Evolutionary conservation across 352 stramenopile genomes (phyloP).

Genomic region (Globisporangium middletonii): DNA sequence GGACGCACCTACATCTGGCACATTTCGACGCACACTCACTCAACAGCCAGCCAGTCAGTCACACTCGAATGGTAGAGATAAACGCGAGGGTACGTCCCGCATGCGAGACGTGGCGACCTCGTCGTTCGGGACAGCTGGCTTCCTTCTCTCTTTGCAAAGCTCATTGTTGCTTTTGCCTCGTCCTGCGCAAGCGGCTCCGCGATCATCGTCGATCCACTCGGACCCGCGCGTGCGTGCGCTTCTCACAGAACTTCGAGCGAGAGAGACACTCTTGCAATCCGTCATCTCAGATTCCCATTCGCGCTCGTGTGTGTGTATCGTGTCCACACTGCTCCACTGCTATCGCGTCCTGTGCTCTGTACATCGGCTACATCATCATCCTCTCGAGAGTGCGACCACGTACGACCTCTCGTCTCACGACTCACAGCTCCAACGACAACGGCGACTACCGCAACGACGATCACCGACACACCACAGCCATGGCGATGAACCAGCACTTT

Average conservation of each 20-base stretch:
- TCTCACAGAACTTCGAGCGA: neutral
- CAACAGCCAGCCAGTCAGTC: no score
- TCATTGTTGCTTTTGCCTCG: slow-evolving; percentile 61
- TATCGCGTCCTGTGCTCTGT: no score
- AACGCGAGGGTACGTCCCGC: neutral
- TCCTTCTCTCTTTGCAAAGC: slow-evolving; percentile 8
- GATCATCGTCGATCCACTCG: neutral
- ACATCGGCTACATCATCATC: no score
- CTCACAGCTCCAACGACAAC: neutral
- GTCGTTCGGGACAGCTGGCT: slow-evolving; percentile 5
- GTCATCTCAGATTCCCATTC: neutral
- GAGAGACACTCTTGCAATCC: neutral
- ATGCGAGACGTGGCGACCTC: neutral
- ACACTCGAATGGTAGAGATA: neutral
- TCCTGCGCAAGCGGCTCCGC: slow-evolving; percentile 34
- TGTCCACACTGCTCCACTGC: no score
- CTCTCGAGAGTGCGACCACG: neutral
- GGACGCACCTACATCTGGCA: no score
- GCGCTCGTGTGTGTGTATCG: no score
- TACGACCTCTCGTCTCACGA: slow-evolving; percentile 1
- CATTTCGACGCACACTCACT: neutral
- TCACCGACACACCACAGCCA: slow-evolving; percentile 8
- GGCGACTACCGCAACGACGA: neutral
- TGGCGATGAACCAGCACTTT: slow-evolving; percentile 57
- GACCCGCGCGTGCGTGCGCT: neutral